Evolutionary conservation across 2,329 filamentous ascomycete species (phyloP), one percentile per base, ranked within the genome.

Genomic region (Madurella fahalii): DNA sequence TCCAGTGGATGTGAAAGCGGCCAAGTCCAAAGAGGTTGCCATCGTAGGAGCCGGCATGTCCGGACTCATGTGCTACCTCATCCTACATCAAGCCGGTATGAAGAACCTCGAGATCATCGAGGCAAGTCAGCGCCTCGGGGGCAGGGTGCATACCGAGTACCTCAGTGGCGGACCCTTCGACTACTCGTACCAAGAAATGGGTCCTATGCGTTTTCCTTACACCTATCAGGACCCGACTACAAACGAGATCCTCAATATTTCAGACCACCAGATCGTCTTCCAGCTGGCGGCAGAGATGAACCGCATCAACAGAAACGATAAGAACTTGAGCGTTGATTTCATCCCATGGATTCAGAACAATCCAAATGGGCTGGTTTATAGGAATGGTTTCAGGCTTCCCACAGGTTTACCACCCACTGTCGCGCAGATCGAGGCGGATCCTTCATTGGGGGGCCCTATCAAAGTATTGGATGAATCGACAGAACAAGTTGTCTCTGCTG

Each of bases 31-130:
- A 66, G 69, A 72, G 44, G 76, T 87, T 57, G 84, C 77, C 49
- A 87, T 88, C 45, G 71, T 87, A 4, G 85, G 85, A 15, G 84
- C 78, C 12, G 84, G 84, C 7, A 86, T 87, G 77, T 73, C 81
- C 2, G 84, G 84, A 0, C 67, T 88, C 45, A 82, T 86, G 77
- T 85, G 77, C 1, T 77, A 72, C 54, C 70, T 82, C 8, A 67
- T 69, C 72, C 77, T 69, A 66, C 80, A 65, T 3, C 73, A 77
- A 57, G 71, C 74, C 2, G 84, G 84, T 3, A 73, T 87, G 50
- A 74, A 75, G 37, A 81, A 86, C 65, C 76, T 84, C 69, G 76
- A 78, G 44, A 84, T 87, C 52, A 72, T 84, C 16, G 85, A 88
- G 65, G 80, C 81, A 0, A 78, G 77, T 5, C 67, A 80, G 40